A percentile compares a stretch with the other conserved stretches of the same genome.
Evolutionary conservation across 2,329 filamentous ascomycete species (phyloP).

Genomic region (Diatrype stigma): DNA sequence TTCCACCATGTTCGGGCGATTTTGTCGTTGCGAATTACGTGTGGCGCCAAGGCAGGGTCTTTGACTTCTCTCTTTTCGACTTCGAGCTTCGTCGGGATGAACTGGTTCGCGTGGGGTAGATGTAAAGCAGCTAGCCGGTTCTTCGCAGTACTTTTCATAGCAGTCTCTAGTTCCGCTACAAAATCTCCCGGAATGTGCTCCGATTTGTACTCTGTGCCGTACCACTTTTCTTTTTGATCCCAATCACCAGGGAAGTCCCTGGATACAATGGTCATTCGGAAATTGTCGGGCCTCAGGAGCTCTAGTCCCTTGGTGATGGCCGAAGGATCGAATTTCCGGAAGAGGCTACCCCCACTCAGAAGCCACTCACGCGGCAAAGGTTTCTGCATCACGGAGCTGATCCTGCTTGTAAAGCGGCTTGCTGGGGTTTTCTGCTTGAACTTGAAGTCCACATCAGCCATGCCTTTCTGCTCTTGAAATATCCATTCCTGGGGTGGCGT

Average conservation of each 20-base stretch:
- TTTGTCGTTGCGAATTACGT: conserved; percentile 79
- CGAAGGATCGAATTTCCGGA: conserved; percentile 77
- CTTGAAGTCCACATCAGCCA: conserved; percentile 90
- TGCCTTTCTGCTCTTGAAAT: conserved; percentile 82
- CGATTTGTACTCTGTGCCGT: conserved; percentile 87
- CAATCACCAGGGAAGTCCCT: conserved; percentile 79
- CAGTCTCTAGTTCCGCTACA: conserved; percentile 63
- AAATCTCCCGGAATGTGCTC: conserved; percentile 77
- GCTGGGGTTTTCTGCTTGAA: conserved; percentile 92
- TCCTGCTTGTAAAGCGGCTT: conserved; percentile 80
- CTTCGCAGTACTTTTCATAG: conserved; percentile 52
- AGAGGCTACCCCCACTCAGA: conserved; percentile 70
- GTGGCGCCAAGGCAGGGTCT: conserved; percentile 68
- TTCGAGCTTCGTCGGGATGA: conserved; percentile 87
- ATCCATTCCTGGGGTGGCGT: conserved; percentile 85
- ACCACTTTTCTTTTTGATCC: conserved; percentile 93
- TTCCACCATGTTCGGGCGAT: conserved; percentile 89
- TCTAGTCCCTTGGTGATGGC: conserved; percentile 70
- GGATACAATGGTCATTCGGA: conserved; percentile 78
- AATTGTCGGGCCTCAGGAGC: conserved; percentile 80
- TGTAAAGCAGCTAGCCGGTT: conserved; percentile 69
- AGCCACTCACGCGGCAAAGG: conserved; percentile 82
- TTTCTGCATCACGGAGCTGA: conserved; percentile 87
- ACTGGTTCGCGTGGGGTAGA: conserved; percentile 89
- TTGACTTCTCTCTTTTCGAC: conserved; percentile 92